Percentiles rank a stretch among this genome's conserved stretches.
Conservation (phyloP, 2,329 filamentous ascomycete genomes). For the Plectosphaerella cucumerina region DNA sequence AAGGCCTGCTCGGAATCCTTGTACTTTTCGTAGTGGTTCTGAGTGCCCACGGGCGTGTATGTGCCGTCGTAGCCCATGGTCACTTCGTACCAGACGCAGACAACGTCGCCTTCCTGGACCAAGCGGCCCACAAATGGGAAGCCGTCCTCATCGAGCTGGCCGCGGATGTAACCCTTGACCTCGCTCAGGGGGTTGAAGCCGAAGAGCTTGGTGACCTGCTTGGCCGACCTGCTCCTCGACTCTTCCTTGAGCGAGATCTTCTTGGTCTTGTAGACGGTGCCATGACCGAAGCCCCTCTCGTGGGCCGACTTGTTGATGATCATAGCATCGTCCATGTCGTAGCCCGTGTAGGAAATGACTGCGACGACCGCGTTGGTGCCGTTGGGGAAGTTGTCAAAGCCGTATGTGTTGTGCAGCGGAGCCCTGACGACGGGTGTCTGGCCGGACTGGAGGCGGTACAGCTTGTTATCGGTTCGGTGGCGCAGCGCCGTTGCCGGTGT, state of each 20-base stretch:
- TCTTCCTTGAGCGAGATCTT: conserved; percentile 83
- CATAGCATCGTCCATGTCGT: conserved; percentile 99
- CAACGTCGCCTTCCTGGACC: conserved; percentile 74
- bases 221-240: conserved; percentile 59
- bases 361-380: conserved; percentile 93
- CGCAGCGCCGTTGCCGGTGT: conserved; percentile 81
- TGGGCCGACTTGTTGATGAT: conserved; percentile 97
- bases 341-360: conserved; percentile 97
- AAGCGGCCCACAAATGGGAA: conserved; percentile 75
- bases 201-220: conserved; percentile 75
- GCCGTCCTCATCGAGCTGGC: conserved; percentile 80
- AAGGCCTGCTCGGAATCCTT: conserved; percentile 87
- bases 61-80: conserved; percentile 73
- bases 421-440: conserved; percentile 92
- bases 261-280: conserved; percentile 97
- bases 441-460: conserved; percentile 89
- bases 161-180: conserved; percentile 65
- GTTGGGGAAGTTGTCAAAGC: conserved; percentile 97
- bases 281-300: conserved; percentile 92
- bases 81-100: conserved; percentile 88
- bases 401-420: conserved; percentile 92
- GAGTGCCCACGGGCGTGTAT: conserved; percentile 78
- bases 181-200: conserved; percentile 80
- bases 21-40: conserved; percentile 88
- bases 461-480: conserved; percentile 95